phyloP scores from a whole-genome alignment of 805 yeast genomes.

The Komagataella phaffii region DNA sequence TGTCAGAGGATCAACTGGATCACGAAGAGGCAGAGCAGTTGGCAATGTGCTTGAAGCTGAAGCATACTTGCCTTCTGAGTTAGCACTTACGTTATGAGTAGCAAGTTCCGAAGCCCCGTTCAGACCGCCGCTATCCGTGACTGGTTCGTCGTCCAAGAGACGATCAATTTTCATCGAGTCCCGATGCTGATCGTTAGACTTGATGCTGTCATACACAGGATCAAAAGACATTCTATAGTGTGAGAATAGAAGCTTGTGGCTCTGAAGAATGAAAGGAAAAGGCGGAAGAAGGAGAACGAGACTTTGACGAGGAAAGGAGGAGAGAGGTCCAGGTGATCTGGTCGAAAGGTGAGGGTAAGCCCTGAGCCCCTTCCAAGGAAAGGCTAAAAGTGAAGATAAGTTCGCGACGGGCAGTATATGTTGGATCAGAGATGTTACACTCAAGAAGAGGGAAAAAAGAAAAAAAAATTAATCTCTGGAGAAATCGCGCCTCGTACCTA shows the following conservation, averaged over 20 bases:
- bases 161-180: neutral
- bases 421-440: neutral
- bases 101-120: neutral
- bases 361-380: neutral
- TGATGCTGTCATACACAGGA: neutral
- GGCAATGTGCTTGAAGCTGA: neutral
- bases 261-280: neutral
- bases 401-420: neutral
- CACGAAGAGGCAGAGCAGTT: neutral
- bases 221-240: neutral
- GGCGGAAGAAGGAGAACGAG: neutral
- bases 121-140: neutral
- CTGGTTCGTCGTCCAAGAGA: neutral
- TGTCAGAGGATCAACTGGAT: neutral
- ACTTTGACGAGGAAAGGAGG: neutral
- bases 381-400: neutral
- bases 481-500: neutral
- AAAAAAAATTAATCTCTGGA: neutral
- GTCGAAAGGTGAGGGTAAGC: neutral
- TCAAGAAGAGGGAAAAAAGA: neutral
- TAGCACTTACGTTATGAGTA: neutral
- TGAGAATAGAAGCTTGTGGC: neutral
- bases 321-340: neutral
- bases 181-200: neutral
- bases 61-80: neutral